These are phyloP conservation scores for Lactarius deliciosus DNA, from an alignment of 768 basidiomycete species.

Conservation along the genomic window DNA sequence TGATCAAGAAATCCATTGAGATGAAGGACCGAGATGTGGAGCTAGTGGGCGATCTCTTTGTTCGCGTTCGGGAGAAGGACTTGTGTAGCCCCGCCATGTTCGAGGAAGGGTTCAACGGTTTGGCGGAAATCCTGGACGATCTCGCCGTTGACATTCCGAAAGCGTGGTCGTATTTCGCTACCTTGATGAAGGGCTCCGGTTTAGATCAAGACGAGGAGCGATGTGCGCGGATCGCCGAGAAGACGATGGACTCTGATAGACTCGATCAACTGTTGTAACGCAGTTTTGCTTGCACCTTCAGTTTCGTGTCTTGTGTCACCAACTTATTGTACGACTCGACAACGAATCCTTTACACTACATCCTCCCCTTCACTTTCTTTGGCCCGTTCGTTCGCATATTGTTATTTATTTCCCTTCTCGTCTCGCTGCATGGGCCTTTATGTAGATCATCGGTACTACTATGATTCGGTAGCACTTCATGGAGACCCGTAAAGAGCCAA, in stretches of 20 bases:
- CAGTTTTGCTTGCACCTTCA: constrained; percentile 18
- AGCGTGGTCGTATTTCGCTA: constrained; percentile 73
- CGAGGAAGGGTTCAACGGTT: constrained; percentile 69
- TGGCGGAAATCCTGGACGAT: constrained; percentile 82
- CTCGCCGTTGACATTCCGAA: constrained; percentile 88
- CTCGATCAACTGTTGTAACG: constrained; percentile 41
- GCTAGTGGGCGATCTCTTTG: constrained; percentile 75
- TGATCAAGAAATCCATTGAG: constrained; percentile 73
- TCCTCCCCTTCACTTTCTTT: constrained; percentile 25
- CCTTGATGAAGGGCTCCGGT: constrained; percentile 68
- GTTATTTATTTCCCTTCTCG: constrained; percentile 7
- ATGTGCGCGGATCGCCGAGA: constrained; percentile 54
- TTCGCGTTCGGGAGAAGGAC: constrained; percentile 55
- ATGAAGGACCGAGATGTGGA: constrained; percentile 78
- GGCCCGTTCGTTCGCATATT: constrained; percentile 25
- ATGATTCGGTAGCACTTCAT: constrained; percentile 10
- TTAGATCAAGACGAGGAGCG: constrained; percentile 59
- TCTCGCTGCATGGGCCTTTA: constrained; percentile 17
- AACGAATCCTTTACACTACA: constrained; percentile 25
- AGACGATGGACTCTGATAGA: constrained; percentile 59
- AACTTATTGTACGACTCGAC: constrained; percentile 28
- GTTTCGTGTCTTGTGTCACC: constrained; percentile 17
- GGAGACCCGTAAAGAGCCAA: constrained; percentile 10
- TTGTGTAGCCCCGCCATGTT: constrained; percentile 60
- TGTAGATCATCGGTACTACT: constrained; percentile 13